Conservation (phyloP, 1,139 yeast species). For the Protomyces macrosporus region DNA sequence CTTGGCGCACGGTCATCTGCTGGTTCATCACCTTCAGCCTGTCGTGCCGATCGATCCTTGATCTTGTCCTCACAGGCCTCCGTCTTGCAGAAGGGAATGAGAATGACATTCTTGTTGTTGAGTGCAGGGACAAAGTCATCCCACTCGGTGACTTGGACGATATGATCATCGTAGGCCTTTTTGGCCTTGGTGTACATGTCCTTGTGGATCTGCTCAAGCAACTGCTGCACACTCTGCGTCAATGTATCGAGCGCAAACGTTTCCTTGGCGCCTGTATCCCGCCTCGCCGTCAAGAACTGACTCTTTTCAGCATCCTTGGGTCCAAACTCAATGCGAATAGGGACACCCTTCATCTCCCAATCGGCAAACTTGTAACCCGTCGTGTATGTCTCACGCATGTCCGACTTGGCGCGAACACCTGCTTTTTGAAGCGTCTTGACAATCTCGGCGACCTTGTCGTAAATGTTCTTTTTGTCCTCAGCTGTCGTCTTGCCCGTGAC, state of each 20-base stretch:
- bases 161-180: constrained; percentile 72
- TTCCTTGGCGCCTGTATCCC: constrained; percentile 78
- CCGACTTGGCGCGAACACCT: constrained; percentile 69
- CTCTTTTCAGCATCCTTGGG: constrained; percentile 83
- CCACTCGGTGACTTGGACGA: constrained; percentile 77
- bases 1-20: constrained; percentile 95
- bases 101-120: constrained; percentile 81
- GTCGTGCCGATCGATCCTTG: constrained; percentile 82
- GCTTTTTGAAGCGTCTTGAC: constrained; percentile 54
- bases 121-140: constrained; percentile 88
- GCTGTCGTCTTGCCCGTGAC: constrained; percentile 78
- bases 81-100: constrained; percentile 97
- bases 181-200: constrained; percentile 76
- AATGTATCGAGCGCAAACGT: constrained; percentile 61
- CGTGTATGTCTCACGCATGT: constrained; percentile 87
- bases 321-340: constrained; percentile 89
- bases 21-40: constrained; percentile 76
- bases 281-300: constrained; percentile 83
- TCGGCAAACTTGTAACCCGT: constrained; percentile 99
- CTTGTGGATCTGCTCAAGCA: constrained; percentile 73
- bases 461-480: constrained; percentile 65
- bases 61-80: constrained; percentile 94
- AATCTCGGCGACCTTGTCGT: constrained; percentile 61
- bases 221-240: constrained; percentile 62
- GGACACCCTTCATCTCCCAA: constrained; percentile 91